Conservation (phyloP, 345 rosid genomes). For the Microthlaspi erraticum region DNA sequence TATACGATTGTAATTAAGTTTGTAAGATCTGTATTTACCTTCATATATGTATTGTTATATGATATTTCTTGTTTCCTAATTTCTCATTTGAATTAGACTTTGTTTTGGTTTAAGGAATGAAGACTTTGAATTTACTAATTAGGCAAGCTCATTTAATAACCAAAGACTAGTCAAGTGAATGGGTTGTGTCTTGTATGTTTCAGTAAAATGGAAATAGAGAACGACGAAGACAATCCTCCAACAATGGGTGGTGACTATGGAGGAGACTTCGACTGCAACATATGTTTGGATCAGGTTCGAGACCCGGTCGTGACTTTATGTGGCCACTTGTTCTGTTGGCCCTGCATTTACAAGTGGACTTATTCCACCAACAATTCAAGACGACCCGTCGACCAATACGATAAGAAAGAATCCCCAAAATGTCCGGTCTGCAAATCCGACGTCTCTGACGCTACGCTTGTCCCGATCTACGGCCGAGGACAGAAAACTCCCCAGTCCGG, state of each 20-base stretch:
- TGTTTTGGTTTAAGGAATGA: background rate
- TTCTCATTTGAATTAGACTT: background rate
- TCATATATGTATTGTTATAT: background rate
- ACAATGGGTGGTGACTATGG: constrained; percentile 26
- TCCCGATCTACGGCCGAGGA: constrained; percentile 93
- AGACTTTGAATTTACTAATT: constrained; percentile 22
- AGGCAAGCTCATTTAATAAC: constrained; percentile 17
- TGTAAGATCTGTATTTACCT: constrained; percentile 7
- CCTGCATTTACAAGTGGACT: constrained; percentile 93
- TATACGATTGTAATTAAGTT: background rate
- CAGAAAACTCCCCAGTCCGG: constrained; percentile 42
- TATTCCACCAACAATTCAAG: constrained; percentile 59
- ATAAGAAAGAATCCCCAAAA: constrained; percentile 33
- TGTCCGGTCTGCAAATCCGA: constrained; percentile 95
- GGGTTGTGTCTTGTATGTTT: constrained; percentile 15
- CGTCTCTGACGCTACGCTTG: constrained; percentile 75
- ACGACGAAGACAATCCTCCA: constrained; percentile 3
- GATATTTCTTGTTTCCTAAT: constrained; percentile 1
- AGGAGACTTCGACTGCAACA: constrained; percentile 88
- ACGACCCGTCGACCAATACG: constrained; percentile 27
- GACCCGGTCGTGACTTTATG: constrained; percentile 96
- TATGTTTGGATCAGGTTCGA: constrained; percentile 75
- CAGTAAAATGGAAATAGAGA: constrained; percentile 42
- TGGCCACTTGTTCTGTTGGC: constrained; percentile 99
- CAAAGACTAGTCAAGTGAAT: constrained; percentile 28